Evolutionary conservation across 768 basidiomycete genomes (phyloP).

Genomic region (Mycena metata): DNA sequence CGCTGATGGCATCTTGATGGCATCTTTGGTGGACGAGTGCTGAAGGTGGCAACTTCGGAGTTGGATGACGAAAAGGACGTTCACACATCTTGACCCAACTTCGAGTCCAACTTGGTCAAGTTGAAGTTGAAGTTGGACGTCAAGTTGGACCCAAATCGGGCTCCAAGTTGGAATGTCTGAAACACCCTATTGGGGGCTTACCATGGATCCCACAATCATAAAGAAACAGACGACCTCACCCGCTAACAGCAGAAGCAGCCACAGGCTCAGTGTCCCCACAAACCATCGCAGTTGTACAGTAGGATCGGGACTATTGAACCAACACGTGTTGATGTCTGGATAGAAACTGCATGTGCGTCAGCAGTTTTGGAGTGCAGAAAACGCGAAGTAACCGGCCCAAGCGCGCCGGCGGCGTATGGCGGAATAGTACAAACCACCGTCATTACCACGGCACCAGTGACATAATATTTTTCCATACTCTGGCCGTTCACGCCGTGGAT

Average conservation of each 20-base stretch:
- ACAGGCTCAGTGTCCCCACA: slow-evolving; percentile 16
- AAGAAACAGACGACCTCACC: slow-evolving; percentile 22
- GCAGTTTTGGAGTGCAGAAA: neutral
- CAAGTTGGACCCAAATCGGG: too few species aligned
- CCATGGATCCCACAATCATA: slow-evolving; percentile 9
- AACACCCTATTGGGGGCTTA: too few species aligned
- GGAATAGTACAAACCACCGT: neutral
- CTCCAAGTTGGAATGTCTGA: too few species aligned
- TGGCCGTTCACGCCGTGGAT: slow-evolving; percentile 21
- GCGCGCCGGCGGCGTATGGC: slow-evolving; percentile 22
- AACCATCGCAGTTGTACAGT: slow-evolving; percentile 17
- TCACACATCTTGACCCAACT: too few species aligned
- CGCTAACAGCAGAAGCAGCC: slow-evolving; percentile 16
- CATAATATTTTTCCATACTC: slow-evolving; percentile 31
- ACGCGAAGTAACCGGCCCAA: slow-evolving; percentile 12
- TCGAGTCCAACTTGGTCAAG: too few species aligned
- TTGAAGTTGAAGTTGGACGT: too few species aligned
- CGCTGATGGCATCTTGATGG: too few species aligned
- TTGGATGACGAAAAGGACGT: too few species aligned
- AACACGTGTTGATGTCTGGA: slow-evolving; percentile 14
- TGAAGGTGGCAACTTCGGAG: too few species aligned
- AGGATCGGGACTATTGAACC: slow-evolving; percentile 19
- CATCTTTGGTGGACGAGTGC: too few species aligned
- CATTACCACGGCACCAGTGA: neutral
- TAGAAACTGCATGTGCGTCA: neutral